These are phyloP conservation scores for Solanum megistacrolobum DNA, from an alignment of 257 asterid genomes.

Conservation along the genomic window DNA sequence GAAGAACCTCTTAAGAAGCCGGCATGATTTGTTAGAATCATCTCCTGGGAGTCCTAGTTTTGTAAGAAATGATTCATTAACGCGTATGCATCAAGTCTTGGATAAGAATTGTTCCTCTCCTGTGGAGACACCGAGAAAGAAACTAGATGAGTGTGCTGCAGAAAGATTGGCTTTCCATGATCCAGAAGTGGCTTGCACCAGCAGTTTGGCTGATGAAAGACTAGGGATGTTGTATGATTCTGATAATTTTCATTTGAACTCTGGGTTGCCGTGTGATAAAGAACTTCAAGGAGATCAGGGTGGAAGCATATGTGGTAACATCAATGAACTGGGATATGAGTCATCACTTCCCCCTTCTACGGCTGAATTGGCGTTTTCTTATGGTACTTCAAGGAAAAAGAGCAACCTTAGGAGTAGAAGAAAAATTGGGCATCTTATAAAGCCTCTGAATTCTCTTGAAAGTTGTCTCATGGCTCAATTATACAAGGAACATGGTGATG, in stretches of 20 bases:
- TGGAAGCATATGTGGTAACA: constrained; percentile 12
- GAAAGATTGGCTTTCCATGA: neutral
- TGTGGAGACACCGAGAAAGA: constrained; percentile 7
- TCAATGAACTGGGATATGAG: constrained; percentile 18
- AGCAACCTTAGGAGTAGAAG: constrained; percentile 43
- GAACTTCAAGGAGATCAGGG: constrained; percentile 18
- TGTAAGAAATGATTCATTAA: constrained; percentile 11
- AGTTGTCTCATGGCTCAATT: constrained; percentile 87
- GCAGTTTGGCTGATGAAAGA: constrained; percentile 22
- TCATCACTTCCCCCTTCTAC: constrained; percentile 21
- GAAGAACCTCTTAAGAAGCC: constrained; percentile 40
- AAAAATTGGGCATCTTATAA: constrained; percentile 20
- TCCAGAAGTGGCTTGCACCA: constrained; percentile 26
- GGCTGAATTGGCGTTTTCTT: constrained; percentile 29
- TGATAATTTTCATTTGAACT: constrained; percentile 3
- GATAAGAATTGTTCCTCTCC: constrained; percentile 12
- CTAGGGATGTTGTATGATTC: neutral
- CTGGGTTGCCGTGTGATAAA: constrained; percentile 9
- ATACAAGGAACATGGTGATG: constrained; percentile 33
- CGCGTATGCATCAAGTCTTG: constrained; percentile 4
- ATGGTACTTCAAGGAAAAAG: constrained; percentile 34
- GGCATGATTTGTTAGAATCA: constrained; percentile 20
- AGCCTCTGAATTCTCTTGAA: constrained; percentile 60
- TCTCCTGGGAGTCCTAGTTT: constrained; percentile 17
- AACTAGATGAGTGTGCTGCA: constrained; percentile 11